Evolutionary conservation across 148 eudicot genomes (phyloP).

Genomic region (Rhododendron williamsianum): DNA sequence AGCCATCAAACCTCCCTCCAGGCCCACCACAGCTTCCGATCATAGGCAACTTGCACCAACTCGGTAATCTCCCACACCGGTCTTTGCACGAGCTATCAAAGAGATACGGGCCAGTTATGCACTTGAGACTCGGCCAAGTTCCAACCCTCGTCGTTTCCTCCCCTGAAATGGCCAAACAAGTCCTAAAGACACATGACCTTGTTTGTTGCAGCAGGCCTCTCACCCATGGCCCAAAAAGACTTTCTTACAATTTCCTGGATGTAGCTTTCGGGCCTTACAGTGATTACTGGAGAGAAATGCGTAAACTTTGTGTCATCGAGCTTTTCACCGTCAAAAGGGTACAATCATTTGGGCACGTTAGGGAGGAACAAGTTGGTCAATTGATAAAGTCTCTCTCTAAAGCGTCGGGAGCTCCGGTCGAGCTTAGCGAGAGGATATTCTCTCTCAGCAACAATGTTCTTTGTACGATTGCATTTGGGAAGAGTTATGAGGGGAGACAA

Average conservation of each 20-base stretch:
- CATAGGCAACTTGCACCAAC: slow-evolving; percentile 5
- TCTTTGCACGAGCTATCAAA: not conserved
- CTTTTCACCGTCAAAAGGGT: not conserved
- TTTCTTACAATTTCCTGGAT: not conserved
- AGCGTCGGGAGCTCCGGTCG: not conserved
- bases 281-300: not conserved
- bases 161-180: slow-evolving; percentile 10
- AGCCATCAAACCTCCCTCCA: not conserved
- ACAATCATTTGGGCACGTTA: not conserved
- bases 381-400: not conserved
- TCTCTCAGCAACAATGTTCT: not conserved
- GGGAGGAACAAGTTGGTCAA: not conserved
- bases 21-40: not conserved
- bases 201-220: not conserved
- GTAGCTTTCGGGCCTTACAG: not conserved
- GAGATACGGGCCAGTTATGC: slow-evolving; percentile 5
- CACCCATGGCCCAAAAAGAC: not conserved
- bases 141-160: slow-evolving; percentile 1
- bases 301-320: not conserved
- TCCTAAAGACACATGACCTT: slow-evolving; percentile 7
- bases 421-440: not conserved
- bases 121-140: not conserved
- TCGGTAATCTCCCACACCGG: not conserved
- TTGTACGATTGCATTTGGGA: not conserved
- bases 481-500: not conserved